Conservation (phyloP, 805 yeast species). For the Ogataea neopini region DNA sequence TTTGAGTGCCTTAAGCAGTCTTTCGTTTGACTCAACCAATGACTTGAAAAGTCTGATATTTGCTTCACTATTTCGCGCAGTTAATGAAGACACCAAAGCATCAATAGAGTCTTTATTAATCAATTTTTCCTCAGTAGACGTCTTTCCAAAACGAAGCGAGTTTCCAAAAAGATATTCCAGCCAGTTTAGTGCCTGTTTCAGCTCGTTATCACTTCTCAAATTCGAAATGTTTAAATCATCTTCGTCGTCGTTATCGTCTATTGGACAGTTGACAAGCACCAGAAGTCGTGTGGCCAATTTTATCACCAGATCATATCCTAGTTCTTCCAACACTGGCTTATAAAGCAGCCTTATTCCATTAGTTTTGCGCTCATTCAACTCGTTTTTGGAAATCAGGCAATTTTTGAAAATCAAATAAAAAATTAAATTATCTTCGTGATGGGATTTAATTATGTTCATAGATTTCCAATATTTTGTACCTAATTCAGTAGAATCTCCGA, state of each 20-base stretch:
- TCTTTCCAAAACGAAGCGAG: slow-evolving; percentile 20
- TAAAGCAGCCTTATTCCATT: slow-evolving; percentile 33
- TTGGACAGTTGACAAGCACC: slow-evolving; percentile 11
- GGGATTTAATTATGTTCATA: slow-evolving; percentile 28
- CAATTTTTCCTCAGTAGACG: slow-evolving; percentile 24
- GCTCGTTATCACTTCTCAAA: slow-evolving; percentile 3
- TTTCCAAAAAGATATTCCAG: slow-evolving; percentile 26
- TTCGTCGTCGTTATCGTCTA: neutral
- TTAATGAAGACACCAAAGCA: slow-evolving; percentile 11
- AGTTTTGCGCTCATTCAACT: slow-evolving; percentile 28
- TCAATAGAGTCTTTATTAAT: slow-evolving; percentile 18
- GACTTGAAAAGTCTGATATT: slow-evolving; percentile 9
- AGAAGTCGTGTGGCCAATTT: slow-evolving; percentile 22
- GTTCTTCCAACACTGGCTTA: slow-evolving; percentile 29
- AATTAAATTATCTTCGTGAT: slow-evolving; percentile 21
- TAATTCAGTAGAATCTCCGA: slow-evolving; percentile 43
- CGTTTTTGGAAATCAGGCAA: slow-evolving; percentile 33
- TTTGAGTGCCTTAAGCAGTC: slow-evolving; percentile 9
- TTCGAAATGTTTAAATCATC: slow-evolving; percentile 1
- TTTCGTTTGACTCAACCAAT: slow-evolving; percentile 12
- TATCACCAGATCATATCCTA: slow-evolving; percentile 18
- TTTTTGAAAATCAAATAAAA: slow-evolving; percentile 34
- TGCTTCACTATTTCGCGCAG: slow-evolving; percentile 9
- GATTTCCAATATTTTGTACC: slow-evolving; percentile 47
- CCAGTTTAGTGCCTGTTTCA: slow-evolving; percentile 27